phyloP scores from a whole-genome alignment of 345 rosid genomes.

The Syzygium oleosum region DNA sequence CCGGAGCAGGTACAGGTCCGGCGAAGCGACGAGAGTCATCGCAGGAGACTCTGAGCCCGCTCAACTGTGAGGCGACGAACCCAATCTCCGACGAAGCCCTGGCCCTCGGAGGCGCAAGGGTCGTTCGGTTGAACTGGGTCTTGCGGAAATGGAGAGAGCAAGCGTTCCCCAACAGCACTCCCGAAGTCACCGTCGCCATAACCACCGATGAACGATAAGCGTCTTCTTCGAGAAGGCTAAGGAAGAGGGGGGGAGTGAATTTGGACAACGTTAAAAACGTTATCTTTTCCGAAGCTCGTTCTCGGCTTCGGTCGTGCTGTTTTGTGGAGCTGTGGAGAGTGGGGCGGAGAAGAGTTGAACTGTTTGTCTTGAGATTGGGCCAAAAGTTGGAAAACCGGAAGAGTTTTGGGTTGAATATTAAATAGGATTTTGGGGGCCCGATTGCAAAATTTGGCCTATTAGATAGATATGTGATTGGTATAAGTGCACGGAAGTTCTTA shows the following conservation, averaged over 20 bases:
- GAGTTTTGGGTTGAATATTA: neutral
- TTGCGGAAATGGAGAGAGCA: conserved; percentile 18
- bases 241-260: neutral
- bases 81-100: conserved; percentile 26
- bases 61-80: conserved; percentile 52
- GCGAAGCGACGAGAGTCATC: conserved; percentile 2
- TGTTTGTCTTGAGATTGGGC: neutral
- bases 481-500: too few relatives aligned
- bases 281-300: neutral
- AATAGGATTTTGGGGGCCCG: neutral
- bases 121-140: neutral
- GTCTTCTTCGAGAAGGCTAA: neutral
- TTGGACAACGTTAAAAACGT: neutral
- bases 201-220: neutral
- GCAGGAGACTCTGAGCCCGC: conserved; percentile 56
- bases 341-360: neutral
- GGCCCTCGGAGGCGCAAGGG: neutral
- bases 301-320: neutral
- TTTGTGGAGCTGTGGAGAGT: neutral
- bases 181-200: conserved; percentile 25
- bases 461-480: neutral
- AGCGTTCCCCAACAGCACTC: conserved; percentile 15
- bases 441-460: neutral
- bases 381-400: neutral
- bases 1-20: conserved; percentile 25